Evolutionary conservation across 106 monocot genomes (phyloP), one percentile per base, ranked within the genome.

Genomic region (Narthecium ossifragum): DNA sequence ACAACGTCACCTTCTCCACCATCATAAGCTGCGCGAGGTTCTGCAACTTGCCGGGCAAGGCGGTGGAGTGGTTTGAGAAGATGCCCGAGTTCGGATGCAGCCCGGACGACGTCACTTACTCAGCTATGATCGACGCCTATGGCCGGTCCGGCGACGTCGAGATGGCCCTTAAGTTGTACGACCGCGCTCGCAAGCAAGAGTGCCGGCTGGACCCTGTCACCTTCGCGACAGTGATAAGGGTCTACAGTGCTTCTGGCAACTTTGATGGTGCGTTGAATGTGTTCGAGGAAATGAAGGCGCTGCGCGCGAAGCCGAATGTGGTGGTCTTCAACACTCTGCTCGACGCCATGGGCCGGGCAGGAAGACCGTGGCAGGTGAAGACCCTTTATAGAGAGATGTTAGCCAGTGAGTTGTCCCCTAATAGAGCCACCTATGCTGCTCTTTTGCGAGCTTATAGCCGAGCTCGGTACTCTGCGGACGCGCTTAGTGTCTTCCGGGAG

Each of bases 211-310:
- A 89, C 53, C 78, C 74, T 2, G 83, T 82, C 2, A 71, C 86
- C 1, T 94, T 85, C 61, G 69, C 83, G 1, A 78, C 78, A 0
- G 66, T 98, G 31, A 84, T 87, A 17, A 66, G 73, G 34, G 61
- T 87, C 26, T 78, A 87, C 29, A 64, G 72, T 2, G 14, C n/a
- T 17, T 61, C 83, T 1, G 86, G 86, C 10, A 84, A 98, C 52
- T 98, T 84, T 28, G 96, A 98, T 55, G 90, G 87, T 20, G 78
- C 80, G 2, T 55, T 81, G 10, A 87, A 98, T 36, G 81, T 90
- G 78, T 87, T 60, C 30, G 81, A 90, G 76, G 96, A 98, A 64
- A 91, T 91, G 96, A 83, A 81, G 50, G 83, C 90, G 0, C 70
- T 86, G 17, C 77, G 78, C 4, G 76, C 84, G 43, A 82, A 79